Evolutionary conservation across 1,284 basidiomycete genomes (phyloP), one percentile per base, ranked within the genome.

Genomic region (Meripilus lineatus): DNA sequence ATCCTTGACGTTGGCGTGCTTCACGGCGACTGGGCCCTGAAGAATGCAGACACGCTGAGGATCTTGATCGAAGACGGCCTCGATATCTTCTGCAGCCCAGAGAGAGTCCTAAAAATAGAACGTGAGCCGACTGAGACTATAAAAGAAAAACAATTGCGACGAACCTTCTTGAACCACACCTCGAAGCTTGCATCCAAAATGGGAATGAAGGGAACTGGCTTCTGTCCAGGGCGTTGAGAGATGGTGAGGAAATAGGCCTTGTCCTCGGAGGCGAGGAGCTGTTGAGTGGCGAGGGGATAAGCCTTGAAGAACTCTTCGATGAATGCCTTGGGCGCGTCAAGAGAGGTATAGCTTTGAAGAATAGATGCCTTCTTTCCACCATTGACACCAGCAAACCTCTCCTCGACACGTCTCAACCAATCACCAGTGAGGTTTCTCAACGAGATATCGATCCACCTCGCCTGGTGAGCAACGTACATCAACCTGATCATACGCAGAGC

Each of bases 141-240:
- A 17, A 14, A 42, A 21, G 17, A 32, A 23, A 15, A 49, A 46
- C 22, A 38, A 30, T 40, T 4, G 14, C 34, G 18, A 55, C 72
- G 21, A 49, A 88, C 89, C 81, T 96, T 96, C 78, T 97, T 97
- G 74, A 97, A 97, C 93, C 94, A 97, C 44, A 97, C 92, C 65
- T 95, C 92, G 63, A 99, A 97, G 54, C 69, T 82, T 20, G 83
- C 80, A 65, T 98, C 94, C 38, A 99, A 79, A 40, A 98, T 84
- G n/a, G 95, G 94, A 56, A 99, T 97, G 75, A 98, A 99, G 1
- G 95, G 96, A 6, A 89, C 94, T 0, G 96, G 96, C 73, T 99
- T 99, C 75, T 99, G 95, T 13, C 92, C 91, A 13, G 91, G 91
- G 44, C 96, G 81, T 66, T 97, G 93, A 34, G 89, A 78, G 59